These are phyloP conservation scores for Ceratobasidium papillatum DNA, from an alignment of 1,284 basidiomycete species.

Conservation along the genomic window DNA sequence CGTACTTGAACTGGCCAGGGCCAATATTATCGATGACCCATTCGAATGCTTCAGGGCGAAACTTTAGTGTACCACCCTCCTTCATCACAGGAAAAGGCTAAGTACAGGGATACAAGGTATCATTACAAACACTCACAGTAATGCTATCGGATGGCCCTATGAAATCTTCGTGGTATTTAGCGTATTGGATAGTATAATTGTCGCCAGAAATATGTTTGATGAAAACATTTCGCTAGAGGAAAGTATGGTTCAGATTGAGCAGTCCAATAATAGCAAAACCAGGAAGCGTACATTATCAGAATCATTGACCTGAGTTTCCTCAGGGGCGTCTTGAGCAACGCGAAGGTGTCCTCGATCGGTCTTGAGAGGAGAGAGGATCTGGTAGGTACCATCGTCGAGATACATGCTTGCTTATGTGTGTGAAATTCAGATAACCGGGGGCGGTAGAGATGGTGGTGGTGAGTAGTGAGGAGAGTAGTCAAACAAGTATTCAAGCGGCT, in stretches of 20 bases:
- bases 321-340: background rate
- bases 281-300: background rate
- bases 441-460: too few species aligned
- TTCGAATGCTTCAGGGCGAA: background rate
- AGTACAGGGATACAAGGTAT: background rate
- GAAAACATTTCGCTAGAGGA: background rate
- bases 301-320: background rate
- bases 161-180: background rate
- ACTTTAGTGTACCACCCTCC: background rate
- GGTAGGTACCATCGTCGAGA: background rate
- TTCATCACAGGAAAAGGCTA: background rate
- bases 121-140: background rate
- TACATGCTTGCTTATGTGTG: too few species aligned
- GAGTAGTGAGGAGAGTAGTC: too few species aligned
- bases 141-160: background rate
- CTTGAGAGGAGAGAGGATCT: background rate
- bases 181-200: constrained; percentile 2
- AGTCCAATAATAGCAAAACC: background rate
- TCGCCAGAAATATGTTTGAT: background rate
- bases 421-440: too few species aligned
- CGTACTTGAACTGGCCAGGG: background rate
- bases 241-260: too few species aligned
- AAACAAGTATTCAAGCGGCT: too few species aligned
- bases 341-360: background rate
- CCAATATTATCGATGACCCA: background rate